These are phyloP conservation scores for Citrus sp. DNA, from an alignment of 345 rosid genomes.

Conservation along the genomic window DNA sequence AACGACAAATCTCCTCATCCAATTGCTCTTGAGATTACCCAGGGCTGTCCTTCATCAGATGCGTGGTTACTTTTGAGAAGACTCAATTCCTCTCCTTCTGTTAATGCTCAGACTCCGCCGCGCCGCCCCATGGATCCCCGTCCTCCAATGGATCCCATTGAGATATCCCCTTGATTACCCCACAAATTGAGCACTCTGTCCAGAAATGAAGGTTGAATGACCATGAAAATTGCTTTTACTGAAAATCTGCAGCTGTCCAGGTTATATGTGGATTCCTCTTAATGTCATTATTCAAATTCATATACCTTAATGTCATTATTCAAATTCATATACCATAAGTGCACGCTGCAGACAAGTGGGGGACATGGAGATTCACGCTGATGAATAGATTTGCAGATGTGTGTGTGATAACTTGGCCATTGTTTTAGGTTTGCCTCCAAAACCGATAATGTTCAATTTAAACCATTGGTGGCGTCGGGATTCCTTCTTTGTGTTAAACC, in stretches of 20 bases:
- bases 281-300: neutral
- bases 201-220: neutral
- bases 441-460: neutral
- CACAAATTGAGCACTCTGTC: neutral
- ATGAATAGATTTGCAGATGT: neutral
- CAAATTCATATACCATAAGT: neutral
- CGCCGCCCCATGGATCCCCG: conserved; percentile 6
- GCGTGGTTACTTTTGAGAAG: conserved; percentile 74
- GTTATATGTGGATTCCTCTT: neutral
- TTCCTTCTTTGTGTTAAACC: neutral
- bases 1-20: conserved; percentile 55
- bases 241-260: neutral
- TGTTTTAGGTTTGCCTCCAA: neutral
- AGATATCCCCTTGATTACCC: conserved; percentile 45
- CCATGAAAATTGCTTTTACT: neutral
- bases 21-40: conserved; percentile 62
- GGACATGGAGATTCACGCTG: neutral
- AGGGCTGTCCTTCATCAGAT: conserved; percentile 66
- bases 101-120: conserved; percentile 21
- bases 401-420: neutral
- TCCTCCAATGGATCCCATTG: conserved; percentile 22
- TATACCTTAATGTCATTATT: neutral
- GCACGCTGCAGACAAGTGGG: too few species aligned
- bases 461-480: neutral
- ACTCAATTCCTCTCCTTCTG: conserved; percentile 27